These are phyloP conservation scores for Eucalyptus globulus DNA, from an alignment of 345 rosid genomes.

Conservation along the genomic window DNA sequence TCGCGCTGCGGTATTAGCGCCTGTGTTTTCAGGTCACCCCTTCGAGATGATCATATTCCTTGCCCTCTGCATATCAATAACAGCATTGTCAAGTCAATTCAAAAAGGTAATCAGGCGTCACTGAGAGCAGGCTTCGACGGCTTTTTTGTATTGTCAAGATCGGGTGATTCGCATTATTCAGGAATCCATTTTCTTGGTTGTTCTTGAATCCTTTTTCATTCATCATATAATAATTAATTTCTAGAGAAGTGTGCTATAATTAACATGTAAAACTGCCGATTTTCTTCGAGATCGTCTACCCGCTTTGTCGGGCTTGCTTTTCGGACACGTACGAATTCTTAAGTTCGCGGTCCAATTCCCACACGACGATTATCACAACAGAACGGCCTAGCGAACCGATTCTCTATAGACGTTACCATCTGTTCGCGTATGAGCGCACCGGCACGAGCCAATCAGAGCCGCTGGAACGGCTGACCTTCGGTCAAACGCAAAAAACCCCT, in stretches of 20 bases:
- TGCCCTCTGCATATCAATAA: fast-evolving
- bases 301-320: background rate
- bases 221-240: background rate
- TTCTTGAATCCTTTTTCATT: background rate
- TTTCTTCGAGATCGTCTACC: background rate
- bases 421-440: background rate
- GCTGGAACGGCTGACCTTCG: background rate
- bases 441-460: background rate
- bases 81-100: background rate
- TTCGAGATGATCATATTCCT: background rate
- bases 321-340: background rate
- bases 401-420: background rate
- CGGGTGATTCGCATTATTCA: background rate
- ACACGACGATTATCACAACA: background rate
- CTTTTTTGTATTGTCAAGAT: background rate
- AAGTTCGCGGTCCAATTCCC: background rate
- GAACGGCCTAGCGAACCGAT: background rate
- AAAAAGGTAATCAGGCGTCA: fast-evolving
- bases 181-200: background rate
- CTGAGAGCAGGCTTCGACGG: fast-evolving
- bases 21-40: background rate
- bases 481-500: background rate
- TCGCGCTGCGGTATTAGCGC: fast-evolving
- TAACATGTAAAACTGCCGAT: background rate
- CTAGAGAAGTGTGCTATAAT: background rate